A percentile compares a stretch with the other conserved stretches of the same genome.
phyloP scores from a whole-genome alignment of 2,329 filamentous ascomycete species.

The Nemania abortiva region DNA sequence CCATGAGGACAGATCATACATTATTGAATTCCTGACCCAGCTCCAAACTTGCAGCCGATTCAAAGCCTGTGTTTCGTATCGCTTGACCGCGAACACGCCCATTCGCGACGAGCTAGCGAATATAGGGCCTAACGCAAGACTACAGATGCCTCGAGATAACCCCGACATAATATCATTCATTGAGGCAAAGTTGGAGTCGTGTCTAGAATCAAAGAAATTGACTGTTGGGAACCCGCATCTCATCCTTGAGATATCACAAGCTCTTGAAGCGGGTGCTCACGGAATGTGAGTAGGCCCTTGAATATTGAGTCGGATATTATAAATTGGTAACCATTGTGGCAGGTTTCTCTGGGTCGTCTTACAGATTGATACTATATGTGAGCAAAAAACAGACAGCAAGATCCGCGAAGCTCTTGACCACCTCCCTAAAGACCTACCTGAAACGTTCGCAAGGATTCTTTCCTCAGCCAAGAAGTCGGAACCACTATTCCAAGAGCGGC shows the following conservation, averaged over 20 bases:
- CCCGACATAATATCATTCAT: slow-evolving; percentile 32
- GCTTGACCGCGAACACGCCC: slow-evolving; percentile 10
- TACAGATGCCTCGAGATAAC: slow-evolving; percentile 27
- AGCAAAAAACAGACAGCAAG: slow-evolving; percentile 4
- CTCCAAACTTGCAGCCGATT: slow-evolving; percentile 9
- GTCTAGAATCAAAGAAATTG: slow-evolving; percentile 23
- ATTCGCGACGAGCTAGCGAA: slow-evolving; percentile 7
- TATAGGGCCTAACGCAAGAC: not conserved
- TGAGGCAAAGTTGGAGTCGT: slow-evolving; percentile 16
- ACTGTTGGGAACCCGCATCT: slow-evolving; percentile 25
- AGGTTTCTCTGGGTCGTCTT: slow-evolving; percentile 21
- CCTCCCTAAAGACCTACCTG: slow-evolving; percentile 11
- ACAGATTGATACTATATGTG: slow-evolving; percentile 14
- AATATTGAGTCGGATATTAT: not conserved
- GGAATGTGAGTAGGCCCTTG: slow-evolving; percentile 49
- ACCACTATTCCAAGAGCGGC: not conserved
- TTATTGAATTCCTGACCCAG: slow-evolving; percentile 16
- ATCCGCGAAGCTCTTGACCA: slow-evolving; percentile 7
- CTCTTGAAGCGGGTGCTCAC: slow-evolving; percentile 46
- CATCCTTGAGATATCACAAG: slow-evolving; percentile 32
- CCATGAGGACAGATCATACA: not conserved
- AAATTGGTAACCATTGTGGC: not conserved
- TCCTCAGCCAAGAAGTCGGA: not conserved
- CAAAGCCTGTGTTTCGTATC: slow-evolving; percentile 29
- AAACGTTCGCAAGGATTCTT: slow-evolving; percentile 5